Base-by-base conservation (phyloP, 805 yeast species). In the Candida loeiensis region DNA sequence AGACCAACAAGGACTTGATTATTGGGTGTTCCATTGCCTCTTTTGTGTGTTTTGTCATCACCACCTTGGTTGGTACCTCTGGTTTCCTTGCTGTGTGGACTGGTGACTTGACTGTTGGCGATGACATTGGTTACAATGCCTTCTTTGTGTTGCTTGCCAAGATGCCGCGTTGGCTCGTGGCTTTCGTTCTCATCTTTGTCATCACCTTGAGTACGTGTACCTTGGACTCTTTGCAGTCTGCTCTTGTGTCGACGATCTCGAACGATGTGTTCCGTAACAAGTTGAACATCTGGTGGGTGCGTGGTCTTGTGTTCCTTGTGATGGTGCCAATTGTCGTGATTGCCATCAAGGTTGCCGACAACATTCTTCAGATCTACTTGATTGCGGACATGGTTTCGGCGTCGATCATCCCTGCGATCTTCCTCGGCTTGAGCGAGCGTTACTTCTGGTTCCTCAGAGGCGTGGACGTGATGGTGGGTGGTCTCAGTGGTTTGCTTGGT, bases 21-120 rank as follows among this genome's bases (percentile, higher is more conserved):
- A 75, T 86, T 48, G 95, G 93, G 18, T 77, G 89, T 39, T 70
- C 81, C 3, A 66, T 90, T 44, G 95, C 96, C 0, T 74, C 90
- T 0, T 58, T 85, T 42, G 74, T 84, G 16, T 67, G 80, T 32
- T 76, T 83, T 41, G 66, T 72, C 11, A 71, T 88, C 43, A 78
- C 82, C 45, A 76, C 85, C 0, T 69, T 88, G 35, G 79, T 83
- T 32, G 98, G 97, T 15, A 69, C 80, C 37, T 77, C 95, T 2
- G 97, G 97, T 8, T 73, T 90, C 46, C 59, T 89, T 36, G 96
- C 95, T 3, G 96, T 87, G 14, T 90, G 97, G 97, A 77, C 90
- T 0, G 91, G 91, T 1, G 77, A 76, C 49, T 58, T 80, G 43
- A 61, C 68, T 6, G 74, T 76, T 18, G 61, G 59, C 32, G 81